These are phyloP conservation scores for Harringtonia aguacate DNA, from an alignment of 2,329 filamentous ascomycete species.

Conservation along the genomic window DNA sequence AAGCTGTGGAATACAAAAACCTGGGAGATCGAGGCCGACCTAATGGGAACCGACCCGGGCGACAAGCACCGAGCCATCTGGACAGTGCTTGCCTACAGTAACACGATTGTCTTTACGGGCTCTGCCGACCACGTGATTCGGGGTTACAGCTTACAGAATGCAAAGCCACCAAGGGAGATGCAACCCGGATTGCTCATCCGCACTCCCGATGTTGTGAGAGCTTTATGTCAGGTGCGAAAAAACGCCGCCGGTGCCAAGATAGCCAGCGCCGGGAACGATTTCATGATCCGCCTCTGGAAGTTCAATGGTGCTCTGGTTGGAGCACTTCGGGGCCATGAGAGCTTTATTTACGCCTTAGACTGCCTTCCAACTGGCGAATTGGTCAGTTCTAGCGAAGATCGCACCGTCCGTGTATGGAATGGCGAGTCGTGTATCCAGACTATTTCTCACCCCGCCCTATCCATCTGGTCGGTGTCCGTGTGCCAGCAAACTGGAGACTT, in stretches of 20 bases:
- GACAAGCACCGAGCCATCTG: conserved; percentile 52
- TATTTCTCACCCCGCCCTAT: conserved; percentile 93
- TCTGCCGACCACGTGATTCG: conserved; percentile 87
- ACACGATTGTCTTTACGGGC: conserved; percentile 74
- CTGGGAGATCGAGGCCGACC: conserved; percentile 65
- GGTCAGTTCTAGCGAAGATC: conserved; percentile 85
- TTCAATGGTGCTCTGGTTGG: conserved; percentile 65
- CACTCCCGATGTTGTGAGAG: conserved; percentile 75
- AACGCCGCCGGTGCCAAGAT: conserved; percentile 84
- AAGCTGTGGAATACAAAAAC: conserved; percentile 77
- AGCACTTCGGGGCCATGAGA: conserved; percentile 79
- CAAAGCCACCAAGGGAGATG: conserved; percentile 27
- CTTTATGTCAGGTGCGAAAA: conserved; percentile 67
- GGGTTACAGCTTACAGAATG: conserved; percentile 61
- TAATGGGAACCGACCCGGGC: conserved; percentile 44
- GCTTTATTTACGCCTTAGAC: conserved; percentile 83
- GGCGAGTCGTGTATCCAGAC: conserved; percentile 79
- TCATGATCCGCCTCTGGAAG: conserved; percentile 78
- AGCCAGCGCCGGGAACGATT: conserved; percentile 89
- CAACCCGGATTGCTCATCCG: conserved; percentile 44
- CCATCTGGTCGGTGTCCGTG: conserved; percentile 86
- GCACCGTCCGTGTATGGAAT: conserved; percentile 86
- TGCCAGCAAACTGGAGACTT: conserved; percentile 80
- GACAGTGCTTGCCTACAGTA: conserved; percentile 79
- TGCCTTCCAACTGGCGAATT: conserved; percentile 74